phyloP scores from a whole-genome alignment of 805 yeast genomes.

The Barnettozyma salicaria region DNA sequence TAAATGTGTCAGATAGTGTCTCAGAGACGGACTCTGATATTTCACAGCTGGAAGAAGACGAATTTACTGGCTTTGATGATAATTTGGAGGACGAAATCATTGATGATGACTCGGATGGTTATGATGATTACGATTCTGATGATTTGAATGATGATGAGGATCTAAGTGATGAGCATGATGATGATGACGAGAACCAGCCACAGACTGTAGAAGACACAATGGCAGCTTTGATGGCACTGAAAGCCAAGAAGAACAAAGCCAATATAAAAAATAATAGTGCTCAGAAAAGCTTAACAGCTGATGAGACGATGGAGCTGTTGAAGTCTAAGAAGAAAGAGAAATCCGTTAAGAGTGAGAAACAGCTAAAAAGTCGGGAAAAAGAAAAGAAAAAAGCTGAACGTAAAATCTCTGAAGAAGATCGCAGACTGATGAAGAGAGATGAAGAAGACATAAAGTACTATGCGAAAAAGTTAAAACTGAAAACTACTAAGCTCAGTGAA shows the following conservation, averaged over 20 bases:
- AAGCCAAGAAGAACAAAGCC: slow-evolving; percentile 27
- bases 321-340: slow-evolving; percentile 25
- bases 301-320: slow-evolving; percentile 39
- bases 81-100: slow-evolving; percentile 9
- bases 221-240: slow-evolving; percentile 38
- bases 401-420: slow-evolving; percentile 38
- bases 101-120: slow-evolving; percentile 27
- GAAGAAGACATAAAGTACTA: slow-evolving; percentile 78
- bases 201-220: slow-evolving; percentile 39
- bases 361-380: slow-evolving; percentile 9
- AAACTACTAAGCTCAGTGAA: slow-evolving; percentile 46
- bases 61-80: slow-evolving; percentile 23
- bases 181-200: slow-evolving; percentile 25
- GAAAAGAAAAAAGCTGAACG: slow-evolving; percentile 12
- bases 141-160: slow-evolving; percentile 14
- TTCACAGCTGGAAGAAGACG: slow-evolving; percentile 23
- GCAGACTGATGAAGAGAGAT: slow-evolving; percentile 47
- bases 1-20: slow-evolving; percentile 10
- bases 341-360: slow-evolving; percentile 13
- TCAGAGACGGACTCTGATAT: slow-evolving; percentile 11
- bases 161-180: slow-evolving; percentile 28
- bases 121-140: slow-evolving; percentile 21
- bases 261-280: too few relatives aligned
- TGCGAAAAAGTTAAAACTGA: slow-evolving; percentile 73
- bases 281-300: too few relatives aligned